A percentile compares a stretch with the other conserved stretches of the same genome.
Conservation (phyloP, 345 rosid species). For the Populus tremula region DNA sequence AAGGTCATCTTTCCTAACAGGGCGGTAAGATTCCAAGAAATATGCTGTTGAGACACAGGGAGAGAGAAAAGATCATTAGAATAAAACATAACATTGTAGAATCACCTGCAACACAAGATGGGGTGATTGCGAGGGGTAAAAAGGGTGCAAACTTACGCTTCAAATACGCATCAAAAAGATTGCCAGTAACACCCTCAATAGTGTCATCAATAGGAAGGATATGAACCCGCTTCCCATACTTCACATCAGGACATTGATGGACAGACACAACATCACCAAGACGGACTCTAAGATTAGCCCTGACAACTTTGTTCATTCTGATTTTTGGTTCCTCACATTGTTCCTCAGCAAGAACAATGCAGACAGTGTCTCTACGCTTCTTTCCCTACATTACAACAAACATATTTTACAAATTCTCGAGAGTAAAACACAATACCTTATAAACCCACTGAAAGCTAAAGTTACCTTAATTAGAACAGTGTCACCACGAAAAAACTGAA, state of each 20-base stretch:
- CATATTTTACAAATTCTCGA: neutral
- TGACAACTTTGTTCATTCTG: conserved; percentile 35
- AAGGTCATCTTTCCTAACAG: conserved; percentile 8
- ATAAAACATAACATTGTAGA: neutral
- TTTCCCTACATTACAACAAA: conserved; percentile 25
- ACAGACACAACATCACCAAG: conserved; percentile 40
- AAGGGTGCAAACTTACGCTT: conserved; percentile 20
- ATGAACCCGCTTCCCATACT: conserved; percentile 34
- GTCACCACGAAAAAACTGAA: conserved; percentile 33
- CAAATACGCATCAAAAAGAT: conserved; percentile 32
- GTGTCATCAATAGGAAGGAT: conserved; percentile 41
- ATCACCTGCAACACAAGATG: neutral
- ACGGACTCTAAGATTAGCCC: conserved; percentile 32
- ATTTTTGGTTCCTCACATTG: conserved; percentile 31
- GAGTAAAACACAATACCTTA: neutral
- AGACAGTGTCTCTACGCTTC: conserved; percentile 37
- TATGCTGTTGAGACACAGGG: conserved; percentile 12
- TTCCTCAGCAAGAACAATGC: conserved; percentile 33
- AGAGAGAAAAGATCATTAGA: neutral
- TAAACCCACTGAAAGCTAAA: neutral
- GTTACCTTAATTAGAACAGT: conserved; percentile 29
- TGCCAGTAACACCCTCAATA: conserved; percentile 39
- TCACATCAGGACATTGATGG: conserved; percentile 32
- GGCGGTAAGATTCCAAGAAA: conserved; percentile 13
- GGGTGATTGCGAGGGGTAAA: neutral